A percentile compares a stretch with the other conserved stretches of the same genome.
These are phyloP conservation scores for Castanospermum australe DNA, from an alignment of 306 rosid species.

Conservation along the genomic window DNA sequence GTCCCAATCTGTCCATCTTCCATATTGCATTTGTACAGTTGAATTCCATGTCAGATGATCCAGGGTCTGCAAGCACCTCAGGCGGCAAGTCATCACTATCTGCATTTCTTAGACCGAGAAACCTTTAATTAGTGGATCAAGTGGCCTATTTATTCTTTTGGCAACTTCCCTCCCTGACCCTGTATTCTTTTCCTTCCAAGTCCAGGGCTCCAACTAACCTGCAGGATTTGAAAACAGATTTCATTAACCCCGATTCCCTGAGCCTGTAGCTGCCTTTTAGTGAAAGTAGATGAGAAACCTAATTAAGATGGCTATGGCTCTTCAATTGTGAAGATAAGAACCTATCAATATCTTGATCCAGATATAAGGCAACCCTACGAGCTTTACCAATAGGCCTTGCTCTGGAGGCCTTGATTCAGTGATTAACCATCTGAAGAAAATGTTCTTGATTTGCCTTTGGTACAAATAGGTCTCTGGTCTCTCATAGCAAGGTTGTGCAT, in stretches of 20 bases:
- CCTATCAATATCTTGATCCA: slow-evolving; percentile 20
- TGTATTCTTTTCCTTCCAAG: slow-evolving; percentile 45
- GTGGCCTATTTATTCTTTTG: slow-evolving; percentile 48
- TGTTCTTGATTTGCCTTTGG: slow-evolving; percentile 45
- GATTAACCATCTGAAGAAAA: slow-evolving; percentile 37
- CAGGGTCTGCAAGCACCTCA: slow-evolving; percentile 51
- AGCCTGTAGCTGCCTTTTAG: not conserved
- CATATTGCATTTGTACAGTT: slow-evolving; percentile 40
- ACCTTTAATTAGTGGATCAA: slow-evolving; percentile 47
- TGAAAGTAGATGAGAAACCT: slow-evolving; percentile 51
- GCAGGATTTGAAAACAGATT: slow-evolving; percentile 35
- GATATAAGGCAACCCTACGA: slow-evolving; percentile 41
- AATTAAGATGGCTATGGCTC: slow-evolving; percentile 32
- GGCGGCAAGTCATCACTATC: slow-evolving; percentile 44
- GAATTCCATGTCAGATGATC: slow-evolving; percentile 47
- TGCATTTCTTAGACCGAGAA: slow-evolving; percentile 39
- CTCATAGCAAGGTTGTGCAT: slow-evolving; percentile 58
- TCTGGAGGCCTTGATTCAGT: slow-evolving; percentile 12
- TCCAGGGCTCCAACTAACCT: slow-evolving; percentile 52
- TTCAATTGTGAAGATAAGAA: slow-evolving; percentile 27
- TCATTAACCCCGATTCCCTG: slow-evolving; percentile 19
- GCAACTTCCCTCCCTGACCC: slow-evolving; percentile 30
- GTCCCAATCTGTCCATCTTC: slow-evolving; percentile 43
- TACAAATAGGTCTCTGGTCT: slow-evolving; percentile 42
- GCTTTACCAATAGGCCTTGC: slow-evolving; percentile 22